These are phyloP conservation scores for Penicillium sp. DNA, from an alignment of 2,329 filamentous ascomycete genomes.

Conservation along the genomic window DNA sequence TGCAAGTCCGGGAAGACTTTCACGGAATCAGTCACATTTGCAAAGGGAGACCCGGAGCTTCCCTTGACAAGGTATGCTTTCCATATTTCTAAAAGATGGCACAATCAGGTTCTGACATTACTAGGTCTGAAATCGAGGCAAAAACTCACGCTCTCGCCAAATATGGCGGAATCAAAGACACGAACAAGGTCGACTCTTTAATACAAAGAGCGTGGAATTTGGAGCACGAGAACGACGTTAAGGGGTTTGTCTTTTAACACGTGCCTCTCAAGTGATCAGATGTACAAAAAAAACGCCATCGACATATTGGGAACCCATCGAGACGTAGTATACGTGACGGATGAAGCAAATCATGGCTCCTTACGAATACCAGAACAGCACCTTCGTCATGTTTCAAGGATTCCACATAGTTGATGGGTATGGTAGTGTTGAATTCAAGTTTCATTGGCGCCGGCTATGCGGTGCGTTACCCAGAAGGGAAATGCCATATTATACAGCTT, in stretches of 20 bases:
- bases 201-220: constrained; percentile 19
- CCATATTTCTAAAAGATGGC: background rate
- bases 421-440: background rate
- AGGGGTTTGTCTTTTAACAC: constrained; percentile 16
- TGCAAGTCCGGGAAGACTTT: constrained; percentile 18
- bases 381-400: background rate
- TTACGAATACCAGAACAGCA: background rate
- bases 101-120: background rate
- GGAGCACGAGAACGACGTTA: constrained; percentile 14
- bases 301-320: too few species aligned
- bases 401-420: background rate
- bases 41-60: constrained; percentile 25
- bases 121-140: constrained; percentile 17
- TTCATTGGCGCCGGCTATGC: background rate
- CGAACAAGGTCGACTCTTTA: constrained; percentile 11
- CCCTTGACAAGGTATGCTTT: constrained; percentile 21
- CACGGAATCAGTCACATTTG: constrained; percentile 20
- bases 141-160: constrained; percentile 17
- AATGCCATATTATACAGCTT: constrained; percentile 20
- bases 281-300: background rate
- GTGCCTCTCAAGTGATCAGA: background rate
- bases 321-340: background rate
- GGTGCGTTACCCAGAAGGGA: constrained; percentile 1
- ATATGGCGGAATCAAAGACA: constrained; percentile 20
- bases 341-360: background rate